A percentile compares a stretch with the other conserved stretches of the same genome.
These are phyloP conservation scores for Xylaria longipes DNA, from an alignment of 495 filamentous ascomycete genomes.

Conservation along the genomic window DNA sequence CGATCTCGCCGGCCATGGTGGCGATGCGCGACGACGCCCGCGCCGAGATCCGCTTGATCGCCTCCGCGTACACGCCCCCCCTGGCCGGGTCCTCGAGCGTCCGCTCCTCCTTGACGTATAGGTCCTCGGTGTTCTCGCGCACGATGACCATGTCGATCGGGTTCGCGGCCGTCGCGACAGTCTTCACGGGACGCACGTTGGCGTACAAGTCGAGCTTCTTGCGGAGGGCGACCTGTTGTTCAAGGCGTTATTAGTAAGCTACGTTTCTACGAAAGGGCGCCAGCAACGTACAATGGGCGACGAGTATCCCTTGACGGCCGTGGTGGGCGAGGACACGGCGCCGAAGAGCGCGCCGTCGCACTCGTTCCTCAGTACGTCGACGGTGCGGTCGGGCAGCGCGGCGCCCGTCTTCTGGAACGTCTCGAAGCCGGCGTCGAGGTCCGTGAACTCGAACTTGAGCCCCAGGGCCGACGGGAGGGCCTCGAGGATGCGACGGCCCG, in stretches of 20 bases:
- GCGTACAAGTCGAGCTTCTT: conserved; percentile 95
- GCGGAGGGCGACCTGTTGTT: conserved; percentile 72
- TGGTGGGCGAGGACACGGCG: conserved; percentile 90
- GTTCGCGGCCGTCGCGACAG: conserved; percentile 62
- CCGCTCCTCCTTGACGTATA: conserved; percentile 97
- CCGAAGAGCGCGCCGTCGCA: conserved; percentile 97
- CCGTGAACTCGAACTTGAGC: conserved; percentile 90
- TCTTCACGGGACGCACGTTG: conserved; percentile 97
- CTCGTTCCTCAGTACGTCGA: conserved; percentile 81
- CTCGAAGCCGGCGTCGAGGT: conserved; percentile 91
- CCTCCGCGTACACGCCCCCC: conserved; percentile 86
- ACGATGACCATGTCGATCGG: conserved; percentile 97
- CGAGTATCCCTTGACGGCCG: conserved; percentile 90
- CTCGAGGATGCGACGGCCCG: conserved; percentile 88
- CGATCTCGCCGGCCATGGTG: conserved; percentile 92
- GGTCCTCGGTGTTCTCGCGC: conserved; percentile 96
- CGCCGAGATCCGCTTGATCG: conserved; percentile 95
- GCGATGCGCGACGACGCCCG: conserved; percentile 83
- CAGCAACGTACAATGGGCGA: conserved; percentile 73
- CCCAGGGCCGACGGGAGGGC: conserved; percentile 80
- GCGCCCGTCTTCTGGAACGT: conserved; percentile 87
- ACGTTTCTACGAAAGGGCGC: neutral
- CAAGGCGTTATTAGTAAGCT: neutral
- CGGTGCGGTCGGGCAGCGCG: conserved; percentile 88
- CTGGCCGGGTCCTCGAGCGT: conserved; percentile 69